Conservation (phyloP, 306 rosid genomes). For the Notholithocarpus densiflorus region DNA sequence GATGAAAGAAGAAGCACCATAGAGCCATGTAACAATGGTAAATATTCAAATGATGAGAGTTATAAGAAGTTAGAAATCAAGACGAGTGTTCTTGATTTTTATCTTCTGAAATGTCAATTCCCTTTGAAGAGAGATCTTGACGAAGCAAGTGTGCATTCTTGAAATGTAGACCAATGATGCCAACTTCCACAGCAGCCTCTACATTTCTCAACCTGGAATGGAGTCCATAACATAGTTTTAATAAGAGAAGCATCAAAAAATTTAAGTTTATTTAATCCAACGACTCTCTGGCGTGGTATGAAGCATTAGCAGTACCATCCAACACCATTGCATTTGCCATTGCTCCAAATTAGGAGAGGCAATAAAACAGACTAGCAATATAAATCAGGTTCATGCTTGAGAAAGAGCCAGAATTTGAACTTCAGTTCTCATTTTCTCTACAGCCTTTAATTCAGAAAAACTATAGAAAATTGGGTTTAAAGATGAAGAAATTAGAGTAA, state of each 20-base stretch:
- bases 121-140: constrained; percentile 52
- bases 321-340: neutral
- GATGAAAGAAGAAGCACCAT: too few relatives aligned
- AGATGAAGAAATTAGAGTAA: too few relatives aligned
- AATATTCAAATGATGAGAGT: neutral
- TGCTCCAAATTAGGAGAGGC: neutral
- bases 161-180: constrained; percentile 72
- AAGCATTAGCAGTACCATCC: neutral
- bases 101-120: constrained; percentile 47
- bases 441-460: neutral
- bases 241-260: constrained; percentile 2
- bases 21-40: neutral
- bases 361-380: neutral
- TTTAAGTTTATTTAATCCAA: neutral
- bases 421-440: neutral
- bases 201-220: constrained; percentile 60
- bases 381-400: neutral
- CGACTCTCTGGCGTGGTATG: neutral
- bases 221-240: neutral
- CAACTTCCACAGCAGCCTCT: constrained; percentile 74
- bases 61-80: neutral
- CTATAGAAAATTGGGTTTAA: too few relatives aligned
- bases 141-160: constrained; percentile 48
- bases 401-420: neutral
- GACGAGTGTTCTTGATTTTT: constrained; percentile 4